phyloP scores from a whole-genome alignment of 768 basidiomycete species.

The Tricholoma sp. region DNA sequence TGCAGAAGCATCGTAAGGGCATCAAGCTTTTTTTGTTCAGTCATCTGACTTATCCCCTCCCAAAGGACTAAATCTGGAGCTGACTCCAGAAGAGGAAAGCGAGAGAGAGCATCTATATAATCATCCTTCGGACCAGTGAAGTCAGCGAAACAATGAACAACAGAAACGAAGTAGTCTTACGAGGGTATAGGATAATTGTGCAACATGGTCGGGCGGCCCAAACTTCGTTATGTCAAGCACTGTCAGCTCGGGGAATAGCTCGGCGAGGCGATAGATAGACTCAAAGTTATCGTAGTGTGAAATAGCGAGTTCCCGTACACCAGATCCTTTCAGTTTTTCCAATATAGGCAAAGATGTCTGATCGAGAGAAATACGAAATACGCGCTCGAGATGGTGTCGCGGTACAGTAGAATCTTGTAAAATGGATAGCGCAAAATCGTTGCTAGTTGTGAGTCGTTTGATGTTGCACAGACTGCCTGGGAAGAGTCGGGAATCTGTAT shows the following conservation, averaged over 20 bases:
- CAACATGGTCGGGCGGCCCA: no score
- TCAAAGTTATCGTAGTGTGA: conserved; percentile 18
- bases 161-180: conserved; percentile 12
- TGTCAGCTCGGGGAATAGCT: conserved; percentile 14
- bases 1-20: conserved; percentile 3
- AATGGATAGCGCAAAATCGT: conserved; percentile 13
- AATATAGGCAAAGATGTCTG: conserved; percentile 14
- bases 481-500: conserved; percentile 6
- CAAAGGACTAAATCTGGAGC: conserved; percentile 16
- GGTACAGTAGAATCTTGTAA: conserved; percentile 12
- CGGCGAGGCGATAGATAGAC: conserved; percentile 11
- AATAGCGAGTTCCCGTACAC: conserved; percentile 16
- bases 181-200: background rate
- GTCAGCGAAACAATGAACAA: background rate
- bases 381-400: conserved; percentile 13
- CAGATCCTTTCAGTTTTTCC: conserved; percentile 13
- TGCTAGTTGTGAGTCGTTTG: conserved; percentile 12
- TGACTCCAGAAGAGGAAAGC: conserved; percentile 11
- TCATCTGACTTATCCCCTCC: conserved; percentile 7
- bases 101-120: conserved; percentile 16
- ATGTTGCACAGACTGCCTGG: conserved; percentile 16
- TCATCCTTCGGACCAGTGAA: conserved; percentile 12
- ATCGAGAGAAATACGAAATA: conserved; percentile 17
- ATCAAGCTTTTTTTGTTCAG: conserved; percentile 5
- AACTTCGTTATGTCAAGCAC: conserved; percentile 9